phyloP scores from a whole-genome alignment of 768 basidiomycete species.

The Melanogaster broomeanus region DNA sequence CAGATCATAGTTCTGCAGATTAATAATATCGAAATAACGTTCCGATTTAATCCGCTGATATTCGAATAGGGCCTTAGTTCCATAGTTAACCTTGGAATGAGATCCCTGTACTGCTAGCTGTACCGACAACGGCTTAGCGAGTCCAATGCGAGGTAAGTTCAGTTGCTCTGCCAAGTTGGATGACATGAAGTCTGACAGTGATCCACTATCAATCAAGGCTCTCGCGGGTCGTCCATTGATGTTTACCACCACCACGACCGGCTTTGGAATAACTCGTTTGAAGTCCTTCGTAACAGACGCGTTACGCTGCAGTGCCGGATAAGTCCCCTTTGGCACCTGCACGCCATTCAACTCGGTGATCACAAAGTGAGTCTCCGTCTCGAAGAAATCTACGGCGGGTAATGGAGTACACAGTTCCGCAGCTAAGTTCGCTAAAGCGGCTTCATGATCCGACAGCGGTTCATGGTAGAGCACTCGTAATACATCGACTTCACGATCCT shows the following conservation, averaged over 20 bases:
- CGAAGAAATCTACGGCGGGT: too few relatives aligned
- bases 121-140: conserved; percentile 27
- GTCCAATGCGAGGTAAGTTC: not conserved
- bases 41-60: conserved; percentile 20
- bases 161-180: conserved; percentile 32
- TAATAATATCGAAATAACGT: conserved; percentile 37
- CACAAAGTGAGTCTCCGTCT: not conserved
- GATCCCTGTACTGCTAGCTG: conserved; percentile 36
- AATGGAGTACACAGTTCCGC: not conserved
- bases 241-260: conserved; percentile 4
- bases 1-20: conserved; percentile 38
- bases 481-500: too few relatives aligned
- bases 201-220: conserved; percentile 27
- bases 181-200: conserved; percentile 32
- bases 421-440: too few relatives aligned
- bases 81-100: conserved; percentile 23
- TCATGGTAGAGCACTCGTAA: too few relatives aligned
- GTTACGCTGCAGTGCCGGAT: not conserved
- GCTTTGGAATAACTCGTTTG: conserved; percentile 7
- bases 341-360: not conserved
- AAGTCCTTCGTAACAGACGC: not conserved
- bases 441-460: too few relatives aligned
- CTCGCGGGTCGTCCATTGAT: conserved; percentile 20
- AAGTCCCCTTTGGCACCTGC: not conserved
- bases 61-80: conserved; percentile 7